Base-by-base conservation (phyloP, 495 filamentous ascomycete species). In the Tuber magnatum region DNA sequence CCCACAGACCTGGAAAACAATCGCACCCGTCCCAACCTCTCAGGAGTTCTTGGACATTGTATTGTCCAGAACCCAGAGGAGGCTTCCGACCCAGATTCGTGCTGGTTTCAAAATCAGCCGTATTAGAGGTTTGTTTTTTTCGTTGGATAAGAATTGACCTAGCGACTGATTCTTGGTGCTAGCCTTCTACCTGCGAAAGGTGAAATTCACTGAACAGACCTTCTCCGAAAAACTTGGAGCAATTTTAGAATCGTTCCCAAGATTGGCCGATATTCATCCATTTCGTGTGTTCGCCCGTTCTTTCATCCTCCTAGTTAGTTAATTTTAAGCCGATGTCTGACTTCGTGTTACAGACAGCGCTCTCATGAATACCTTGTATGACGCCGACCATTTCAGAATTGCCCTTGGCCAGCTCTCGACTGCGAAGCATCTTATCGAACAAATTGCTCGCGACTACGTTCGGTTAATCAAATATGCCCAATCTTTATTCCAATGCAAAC, bases 1-100 rank as follows among this genome's bases (percentile, higher is more conserved):
- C n/a, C 24, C 39, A 41, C 41, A 83, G 83, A 87, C 87, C 73
- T 88, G 87, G 87, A 88, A 88, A 82, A 86, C 87, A 74, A 96
- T 96, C 82, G 88, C 91, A 70, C 94, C 96, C 75, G 95, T 99
- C 78, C 95, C 95, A 43, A 97, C 92, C 78, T 91, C 88, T 82
- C 90, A 96, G 86, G 95, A 99, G 85, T 99, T 99, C 82, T 87
- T 99, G 76, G 95, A 99, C 84, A 97, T 99, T 81, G 93, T 98
- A 79, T 89, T 99, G 76, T 94, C 92, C 78, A 88, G 94, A 78
- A 99, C 96, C 32, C 95, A 99, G 89, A 88, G 95, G 82, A 91
- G 94, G 72, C 86, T 99, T 73, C 95, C 95, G 22, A 99, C 95
- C 41, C 94, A 97, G 86, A 99, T 99, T 81, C 89, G 95, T 81